Evolutionary conservation across 257 asterid genomes (phyloP).

Genomic region (Solanum bulbocastanum): DNA sequence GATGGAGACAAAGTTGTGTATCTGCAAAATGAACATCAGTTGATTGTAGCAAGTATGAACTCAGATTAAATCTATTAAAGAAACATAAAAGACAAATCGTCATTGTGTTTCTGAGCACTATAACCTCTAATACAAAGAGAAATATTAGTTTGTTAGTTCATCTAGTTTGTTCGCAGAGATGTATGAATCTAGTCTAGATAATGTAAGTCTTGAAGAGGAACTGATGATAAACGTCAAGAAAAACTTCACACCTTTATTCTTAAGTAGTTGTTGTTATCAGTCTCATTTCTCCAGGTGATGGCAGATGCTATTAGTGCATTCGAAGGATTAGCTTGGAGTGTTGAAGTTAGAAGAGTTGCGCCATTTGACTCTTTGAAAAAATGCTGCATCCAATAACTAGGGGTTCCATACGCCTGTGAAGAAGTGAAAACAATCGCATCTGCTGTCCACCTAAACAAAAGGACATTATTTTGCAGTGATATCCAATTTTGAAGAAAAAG

Average conservation of each 20-base stretch:
- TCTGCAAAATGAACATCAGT: neutral
- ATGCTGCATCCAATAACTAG: constrained; percentile 98
- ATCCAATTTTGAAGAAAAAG: neutral
- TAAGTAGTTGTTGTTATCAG: constrained; percentile 19
- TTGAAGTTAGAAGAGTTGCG: constrained; percentile 62
- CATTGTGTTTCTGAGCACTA: neutral
- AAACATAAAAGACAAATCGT: neutral
- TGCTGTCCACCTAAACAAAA: constrained; percentile 57
- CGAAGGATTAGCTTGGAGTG: constrained; percentile 36
- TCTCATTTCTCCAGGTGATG: constrained; percentile 41
- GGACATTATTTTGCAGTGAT: neutral
- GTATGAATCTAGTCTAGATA: neutral
- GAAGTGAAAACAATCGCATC: constrained; percentile 88
- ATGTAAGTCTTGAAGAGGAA: neutral
- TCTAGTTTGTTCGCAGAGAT: neutral
- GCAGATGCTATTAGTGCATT: constrained; percentile 61
- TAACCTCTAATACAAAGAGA: neutral
- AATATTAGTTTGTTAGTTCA: neutral
- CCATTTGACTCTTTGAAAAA: constrained; percentile 82
- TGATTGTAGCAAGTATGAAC: neutral
- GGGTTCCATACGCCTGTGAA: constrained; percentile 64
- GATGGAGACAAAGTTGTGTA: neutral
- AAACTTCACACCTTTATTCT: constrained; percentile 44
- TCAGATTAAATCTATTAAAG: neutral
- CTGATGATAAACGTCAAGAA: neutral